Evolutionary conservation across 2,329 filamentous ascomycete species (phyloP).

Genomic region (Periglandula ipomoeae): DNA sequence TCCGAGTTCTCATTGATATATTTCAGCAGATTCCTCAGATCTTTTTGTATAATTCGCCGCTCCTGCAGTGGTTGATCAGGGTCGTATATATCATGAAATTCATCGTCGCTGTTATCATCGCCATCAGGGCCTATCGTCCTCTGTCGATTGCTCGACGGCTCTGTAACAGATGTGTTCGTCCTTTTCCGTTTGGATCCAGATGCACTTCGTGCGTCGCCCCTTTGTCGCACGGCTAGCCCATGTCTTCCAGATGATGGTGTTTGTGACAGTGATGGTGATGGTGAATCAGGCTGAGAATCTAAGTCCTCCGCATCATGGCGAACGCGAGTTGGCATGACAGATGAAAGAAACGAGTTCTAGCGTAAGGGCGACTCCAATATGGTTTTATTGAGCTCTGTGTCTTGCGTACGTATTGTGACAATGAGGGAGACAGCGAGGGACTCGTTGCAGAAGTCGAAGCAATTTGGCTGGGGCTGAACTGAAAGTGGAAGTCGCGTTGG

Average conservation of each 20-base stretch:
- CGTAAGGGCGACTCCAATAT: too few relatives aligned
- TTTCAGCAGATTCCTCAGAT: conserved; percentile 58
- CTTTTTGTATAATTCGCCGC: conserved; percentile 60
- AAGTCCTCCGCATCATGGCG: conserved; percentile 11
- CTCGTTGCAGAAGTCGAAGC: too few relatives aligned
- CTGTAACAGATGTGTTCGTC: conserved; percentile 14
- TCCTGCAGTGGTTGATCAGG: conserved; percentile 73
- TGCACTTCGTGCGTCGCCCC: conserved; percentile 11
- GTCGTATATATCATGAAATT: conserved; percentile 52
- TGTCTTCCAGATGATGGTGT: conserved; percentile 13
- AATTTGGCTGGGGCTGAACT: too few relatives aligned
- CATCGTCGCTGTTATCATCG: conserved; percentile 11
- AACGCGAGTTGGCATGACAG: conserved; percentile 17
- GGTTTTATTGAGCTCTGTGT: too few relatives aligned
- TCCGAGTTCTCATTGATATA: conserved; percentile 57
- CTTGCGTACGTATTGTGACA: too few relatives aligned
- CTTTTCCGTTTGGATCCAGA: conserved; percentile 25
- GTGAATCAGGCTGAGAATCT: conserved; percentile 11
- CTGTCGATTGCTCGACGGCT: conserved; percentile 14
- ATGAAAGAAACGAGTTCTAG: neutral
- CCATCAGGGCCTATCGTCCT: conserved; percentile 11
- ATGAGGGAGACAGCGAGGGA: too few relatives aligned
- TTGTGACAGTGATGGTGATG: conserved; percentile 12
- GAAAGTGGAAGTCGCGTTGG: neutral
- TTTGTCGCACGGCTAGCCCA: conserved; percentile 18